Percentiles rank a stretch among this genome's conserved stretches.
phyloP scores from a whole-genome alignment of 139 green algal genomes.

The Marvania coccoides region DNA sequence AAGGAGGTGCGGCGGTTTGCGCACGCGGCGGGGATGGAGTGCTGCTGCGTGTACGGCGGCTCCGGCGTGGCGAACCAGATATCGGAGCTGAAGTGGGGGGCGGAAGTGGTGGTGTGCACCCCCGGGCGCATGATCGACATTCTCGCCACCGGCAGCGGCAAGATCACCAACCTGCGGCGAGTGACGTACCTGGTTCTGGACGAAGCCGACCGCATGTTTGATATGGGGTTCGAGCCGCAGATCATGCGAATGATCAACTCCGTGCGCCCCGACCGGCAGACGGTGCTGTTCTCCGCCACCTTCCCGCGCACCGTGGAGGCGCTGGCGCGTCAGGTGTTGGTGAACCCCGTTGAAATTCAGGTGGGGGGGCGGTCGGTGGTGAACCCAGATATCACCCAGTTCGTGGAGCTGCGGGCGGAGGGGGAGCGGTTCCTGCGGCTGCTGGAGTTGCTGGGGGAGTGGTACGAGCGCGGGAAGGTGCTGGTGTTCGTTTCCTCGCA shows the following conservation, averaged over 20 bases:
- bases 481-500: conserved; percentile 85
- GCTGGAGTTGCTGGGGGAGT: conserved; percentile 90
- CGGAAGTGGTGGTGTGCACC: conserved; percentile 85
- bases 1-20: conserved; percentile 73
- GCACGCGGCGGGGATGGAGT: conserved; percentile 50
- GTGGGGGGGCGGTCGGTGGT: conserved; percentile 84
- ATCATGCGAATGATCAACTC: conserved; percentile 75
- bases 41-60: conserved; percentile 84
- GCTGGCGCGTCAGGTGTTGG: conserved; percentile 64
- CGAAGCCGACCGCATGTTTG: conserved; percentile 99
- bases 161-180: conserved; percentile 92
- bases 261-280: conserved; percentile 91
- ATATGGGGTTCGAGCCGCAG: conserved; percentile 93
- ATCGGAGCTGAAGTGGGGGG: conserved; percentile 86
- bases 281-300: conserved; percentile 95
- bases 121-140: conserved; percentile 98
- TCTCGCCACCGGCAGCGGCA: conserved; percentile 72
- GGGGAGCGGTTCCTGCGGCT: conserved; percentile 88
- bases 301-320: conserved; percentile 84
- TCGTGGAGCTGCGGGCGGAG: conserved; percentile 81
- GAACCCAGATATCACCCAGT: conserved; percentile 92
- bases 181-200: conserved; percentile 98
- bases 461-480: conserved; percentile 79
- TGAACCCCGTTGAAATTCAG: conserved; percentile 72
- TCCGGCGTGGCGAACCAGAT: conserved; percentile 88